A percentile compares a stretch with the other conserved stretches of the same genome.
phyloP scores from a whole-genome alignment of 2,329 filamentous ascomycete species.

The Claviceps fusiformis region DNA sequence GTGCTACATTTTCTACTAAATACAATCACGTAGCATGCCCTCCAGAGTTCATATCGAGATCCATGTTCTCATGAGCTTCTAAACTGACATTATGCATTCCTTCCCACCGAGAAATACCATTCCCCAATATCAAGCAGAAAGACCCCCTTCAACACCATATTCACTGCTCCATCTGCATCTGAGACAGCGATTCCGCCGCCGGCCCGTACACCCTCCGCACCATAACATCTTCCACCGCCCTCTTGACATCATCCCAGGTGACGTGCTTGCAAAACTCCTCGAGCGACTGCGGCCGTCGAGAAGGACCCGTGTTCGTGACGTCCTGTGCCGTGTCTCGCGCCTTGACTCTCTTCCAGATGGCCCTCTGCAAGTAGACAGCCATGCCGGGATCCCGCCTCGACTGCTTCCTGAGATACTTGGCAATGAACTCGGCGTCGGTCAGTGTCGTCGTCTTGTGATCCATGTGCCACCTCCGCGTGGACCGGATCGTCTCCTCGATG shows the following conservation, averaged over 20 bases:
- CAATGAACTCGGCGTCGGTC: conserved; percentile 17
- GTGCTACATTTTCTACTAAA: too few species aligned
- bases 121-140: too few species aligned
- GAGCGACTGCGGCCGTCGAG: conserved; percentile 13
- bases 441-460: conserved; percentile 22
- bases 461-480: conserved; percentile 25
- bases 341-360: conserved; percentile 15
- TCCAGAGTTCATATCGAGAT: too few species aligned
- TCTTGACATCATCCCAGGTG: conserved; percentile 21
- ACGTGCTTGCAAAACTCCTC: conserved; percentile 21
- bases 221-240: conserved; percentile 18
- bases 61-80: too few species aligned
- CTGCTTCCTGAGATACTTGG: conserved; percentile 23
- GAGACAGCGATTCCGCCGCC: conserved; percentile 1
- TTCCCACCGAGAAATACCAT: too few species aligned
- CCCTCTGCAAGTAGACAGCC: conserved; percentile 20
- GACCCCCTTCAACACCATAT: too few species aligned
- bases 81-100: too few species aligned
- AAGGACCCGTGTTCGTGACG: background rate
- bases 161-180: conserved; percentile 1
- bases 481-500: conserved; percentile 22
- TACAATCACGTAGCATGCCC: too few species aligned
- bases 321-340: conserved; percentile 1
- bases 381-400: conserved; percentile 20
- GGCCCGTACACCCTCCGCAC: conserved; percentile 13